Evolutionary conservation across 257 asterid species (phyloP).

Genomic region (Solanum chilense): DNA sequence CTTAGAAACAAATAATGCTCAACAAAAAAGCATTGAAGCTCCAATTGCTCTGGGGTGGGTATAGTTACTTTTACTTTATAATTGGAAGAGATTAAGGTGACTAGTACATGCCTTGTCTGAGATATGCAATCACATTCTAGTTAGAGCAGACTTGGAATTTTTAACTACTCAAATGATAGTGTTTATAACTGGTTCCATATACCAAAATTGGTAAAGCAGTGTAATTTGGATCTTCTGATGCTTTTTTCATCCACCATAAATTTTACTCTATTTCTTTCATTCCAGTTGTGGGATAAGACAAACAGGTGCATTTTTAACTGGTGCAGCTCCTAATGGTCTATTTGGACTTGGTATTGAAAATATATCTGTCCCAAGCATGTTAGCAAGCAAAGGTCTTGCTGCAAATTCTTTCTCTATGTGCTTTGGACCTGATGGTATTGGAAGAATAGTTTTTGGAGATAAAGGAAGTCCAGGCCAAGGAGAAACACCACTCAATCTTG

Average conservation of each 20-base stretch:
- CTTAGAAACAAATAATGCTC: slow-evolving; percentile 43
- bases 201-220: background rate
- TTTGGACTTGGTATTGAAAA: slow-evolving; percentile 83
- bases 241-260: background rate
- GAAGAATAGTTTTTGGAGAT: slow-evolving; percentile 92
- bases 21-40: slow-evolving; percentile 33
- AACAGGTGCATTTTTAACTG: slow-evolving; percentile 84
- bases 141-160: background rate
- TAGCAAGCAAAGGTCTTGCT: slow-evolving; percentile 70
- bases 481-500: slow-evolving; percentile 61
- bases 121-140: background rate
- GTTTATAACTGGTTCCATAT: background rate
- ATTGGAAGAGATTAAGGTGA: background rate
- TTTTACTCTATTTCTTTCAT: background rate
- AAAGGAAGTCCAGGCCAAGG: slow-evolving; percentile 58
- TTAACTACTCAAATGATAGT: background rate
- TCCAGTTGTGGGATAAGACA: slow-evolving; percentile 87
- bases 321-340: slow-evolving; percentile 90
- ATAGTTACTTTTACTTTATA: background rate
- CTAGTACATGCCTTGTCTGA: background rate
- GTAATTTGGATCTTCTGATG: background rate
- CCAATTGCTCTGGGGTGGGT: slow-evolving; percentile 83
- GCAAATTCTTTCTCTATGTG: slow-evolving; percentile 96
- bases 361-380: slow-evolving; percentile 67
- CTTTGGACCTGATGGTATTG: slow-evolving; percentile 74